These are phyloP conservation scores for Micromonas pusilla DNA, from an alignment of 139 green algal species.

Conservation along the genomic window DNA sequence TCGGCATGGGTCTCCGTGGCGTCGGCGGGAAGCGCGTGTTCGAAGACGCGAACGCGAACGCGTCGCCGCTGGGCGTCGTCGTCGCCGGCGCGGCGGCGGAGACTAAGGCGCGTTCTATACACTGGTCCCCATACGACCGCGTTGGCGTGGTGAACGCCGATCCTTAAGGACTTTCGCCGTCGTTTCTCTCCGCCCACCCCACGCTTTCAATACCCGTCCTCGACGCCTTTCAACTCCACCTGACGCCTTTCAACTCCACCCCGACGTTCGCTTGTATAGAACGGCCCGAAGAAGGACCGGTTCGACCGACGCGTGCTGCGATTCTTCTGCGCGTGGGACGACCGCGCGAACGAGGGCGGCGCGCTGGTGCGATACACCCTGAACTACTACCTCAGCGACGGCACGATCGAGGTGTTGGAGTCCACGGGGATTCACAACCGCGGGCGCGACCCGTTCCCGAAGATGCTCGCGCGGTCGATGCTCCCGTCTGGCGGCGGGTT, in stretches of 20 bases:
- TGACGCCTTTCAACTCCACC: no score
- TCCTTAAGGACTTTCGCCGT: no score
- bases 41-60: no score
- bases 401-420: slow-evolving; percentile 87
- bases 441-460: slow-evolving; percentile 72
- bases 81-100: no score
- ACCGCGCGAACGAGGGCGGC: slow-evolving; percentile 65
- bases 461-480: slow-evolving; percentile 68
- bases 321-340: slow-evolving; percentile 84
- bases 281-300: no score
- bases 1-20: neutral
- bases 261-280: no score
- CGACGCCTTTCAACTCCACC: no score
- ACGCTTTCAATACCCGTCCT: no score
- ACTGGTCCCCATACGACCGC: no score
- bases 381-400: slow-evolving; percentile 85
- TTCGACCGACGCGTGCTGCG: slow-evolving; percentile 60
- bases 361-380: slow-evolving; percentile 74
- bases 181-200: neutral
- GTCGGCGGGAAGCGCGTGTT: neutral
- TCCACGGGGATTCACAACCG: slow-evolving; percentile 54
- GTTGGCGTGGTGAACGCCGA: no score
- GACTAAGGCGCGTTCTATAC: no score
- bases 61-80: no score
- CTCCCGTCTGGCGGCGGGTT: slow-evolving; percentile 48